phyloP scores from a whole-genome alignment of 2,329 filamentous ascomycete genomes.

The Aspergillus spinulosporus region DNA sequence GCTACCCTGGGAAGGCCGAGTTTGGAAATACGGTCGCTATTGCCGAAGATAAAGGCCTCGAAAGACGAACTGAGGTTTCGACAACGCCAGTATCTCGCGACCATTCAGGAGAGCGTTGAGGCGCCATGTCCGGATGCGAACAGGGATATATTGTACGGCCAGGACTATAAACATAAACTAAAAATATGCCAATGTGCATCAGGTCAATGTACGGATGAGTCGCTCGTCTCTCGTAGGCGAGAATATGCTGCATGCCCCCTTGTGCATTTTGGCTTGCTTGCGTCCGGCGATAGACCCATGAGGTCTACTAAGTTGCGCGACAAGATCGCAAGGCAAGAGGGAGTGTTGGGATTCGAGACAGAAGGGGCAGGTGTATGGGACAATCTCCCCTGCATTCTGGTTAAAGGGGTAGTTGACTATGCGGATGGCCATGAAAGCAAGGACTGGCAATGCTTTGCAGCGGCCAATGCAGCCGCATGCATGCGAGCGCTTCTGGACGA shows the following conservation, averaged over 20 bases:
- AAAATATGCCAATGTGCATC: not conserved
- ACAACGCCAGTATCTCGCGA: not conserved
- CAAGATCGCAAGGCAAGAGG: slow-evolving; percentile 23
- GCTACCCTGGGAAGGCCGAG: not conserved
- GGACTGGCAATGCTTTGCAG: slow-evolving; percentile 44
- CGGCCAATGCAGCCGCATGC: slow-evolving; percentile 40
- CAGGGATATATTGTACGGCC: not conserved
- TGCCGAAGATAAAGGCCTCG: slow-evolving; percentile 4
- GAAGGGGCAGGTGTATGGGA: slow-evolving; percentile 42
- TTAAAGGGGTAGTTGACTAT: slow-evolving; percentile 45
- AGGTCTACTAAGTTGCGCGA: slow-evolving; percentile 36
- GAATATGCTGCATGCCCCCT: not conserved
- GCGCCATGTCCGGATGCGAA: not conserved
- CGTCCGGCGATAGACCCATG: slow-evolving; percentile 39
- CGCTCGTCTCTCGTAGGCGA: not conserved
- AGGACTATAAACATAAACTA: not conserved
- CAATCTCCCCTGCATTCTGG: slow-evolving; percentile 29
- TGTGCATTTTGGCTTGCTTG: slow-evolving; percentile 35
- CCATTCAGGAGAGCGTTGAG: not conserved
- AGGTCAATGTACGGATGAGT: not conserved
- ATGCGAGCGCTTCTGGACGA: slow-evolving; percentile 20
- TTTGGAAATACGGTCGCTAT: slow-evolving; percentile 15
- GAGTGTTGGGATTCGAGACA: slow-evolving; percentile 37
- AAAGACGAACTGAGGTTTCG: not conserved
- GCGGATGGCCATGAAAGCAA: slow-evolving; percentile 45